These are phyloP conservation scores for Graphilbum fragrans DNA, from an alignment of 2,329 filamentous ascomycete species.

Conservation along the genomic window DNA sequence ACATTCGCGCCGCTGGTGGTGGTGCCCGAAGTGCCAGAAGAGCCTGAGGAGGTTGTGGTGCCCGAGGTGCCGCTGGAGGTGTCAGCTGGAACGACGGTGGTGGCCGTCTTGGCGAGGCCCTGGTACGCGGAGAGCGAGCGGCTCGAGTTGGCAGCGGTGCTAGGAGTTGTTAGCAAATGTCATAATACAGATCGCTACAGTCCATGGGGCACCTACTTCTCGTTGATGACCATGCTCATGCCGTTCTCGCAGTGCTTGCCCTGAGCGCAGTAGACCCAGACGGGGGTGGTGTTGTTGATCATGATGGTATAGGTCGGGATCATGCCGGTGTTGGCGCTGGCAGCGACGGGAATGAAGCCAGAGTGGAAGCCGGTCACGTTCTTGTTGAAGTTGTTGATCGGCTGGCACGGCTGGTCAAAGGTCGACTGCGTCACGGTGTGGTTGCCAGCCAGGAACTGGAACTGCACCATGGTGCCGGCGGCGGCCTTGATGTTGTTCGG, in stretches of 20 bases:
- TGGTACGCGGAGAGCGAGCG: slow-evolving; percentile 40
- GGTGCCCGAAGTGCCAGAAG: slow-evolving; percentile 11
- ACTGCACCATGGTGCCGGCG: slow-evolving; percentile 53
- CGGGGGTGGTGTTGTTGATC: slow-evolving; percentile 55
- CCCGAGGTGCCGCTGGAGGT: slow-evolving; percentile 7
- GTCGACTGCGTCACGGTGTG: slow-evolving; percentile 71
- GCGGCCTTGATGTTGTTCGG: slow-evolving; percentile 53
- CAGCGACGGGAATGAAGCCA: slow-evolving; percentile 52
- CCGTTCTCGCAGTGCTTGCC: slow-evolving; percentile 61
- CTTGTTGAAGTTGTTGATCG: slow-evolving; percentile 30
- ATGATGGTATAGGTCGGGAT: slow-evolving; percentile 60
- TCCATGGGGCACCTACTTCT: slow-evolving; percentile 41
- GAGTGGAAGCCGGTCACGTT: slow-evolving; percentile 51
- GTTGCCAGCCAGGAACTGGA: slow-evolving; percentile 56
- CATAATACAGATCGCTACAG: background rate
- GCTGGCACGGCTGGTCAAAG: slow-evolving; percentile 31
- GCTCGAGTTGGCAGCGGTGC: slow-evolving; percentile 36
- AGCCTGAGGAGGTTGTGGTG: slow-evolving; percentile 9
- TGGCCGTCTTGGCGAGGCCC: slow-evolving; percentile 26
- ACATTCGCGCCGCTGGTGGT: slow-evolving; percentile 14
- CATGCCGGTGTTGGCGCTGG: slow-evolving; percentile 32
- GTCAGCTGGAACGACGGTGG: slow-evolving; percentile 19
- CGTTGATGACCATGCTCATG: slow-evolving; percentile 69
- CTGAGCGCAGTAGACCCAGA: slow-evolving; percentile 73
- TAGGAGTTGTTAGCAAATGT: slow-evolving; percentile 10